These are phyloP conservation scores for Hortiboletus campestris DNA, from an alignment of 768 basidiomycete genomes.

Conservation along the genomic window DNA sequence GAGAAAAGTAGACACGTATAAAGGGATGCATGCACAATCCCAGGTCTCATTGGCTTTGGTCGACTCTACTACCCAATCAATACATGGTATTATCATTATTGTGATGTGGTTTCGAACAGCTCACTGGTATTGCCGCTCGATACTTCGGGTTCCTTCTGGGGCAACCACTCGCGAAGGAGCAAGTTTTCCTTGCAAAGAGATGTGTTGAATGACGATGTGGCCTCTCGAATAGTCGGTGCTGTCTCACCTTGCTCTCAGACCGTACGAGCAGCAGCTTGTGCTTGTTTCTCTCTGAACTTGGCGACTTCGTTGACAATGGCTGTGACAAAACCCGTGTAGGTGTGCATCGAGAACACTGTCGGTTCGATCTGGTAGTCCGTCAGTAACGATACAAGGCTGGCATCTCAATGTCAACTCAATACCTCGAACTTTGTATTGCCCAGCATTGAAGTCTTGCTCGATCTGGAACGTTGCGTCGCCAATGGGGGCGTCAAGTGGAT, in stretches of 20 bases:
- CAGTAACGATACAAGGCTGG: slow-evolving; percentile 3
- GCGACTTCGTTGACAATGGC: slow-evolving; percentile 42
- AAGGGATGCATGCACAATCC: slow-evolving; percentile 14
- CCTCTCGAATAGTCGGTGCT: background rate
- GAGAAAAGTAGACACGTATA: slow-evolving; percentile 45
- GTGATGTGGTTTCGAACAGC: background rate
- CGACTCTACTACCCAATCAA: slow-evolving; percentile 1
- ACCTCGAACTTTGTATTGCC: slow-evolving; percentile 54
- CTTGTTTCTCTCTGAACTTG: slow-evolving; percentile 30
- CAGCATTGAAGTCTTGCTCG: slow-evolving; percentile 51
- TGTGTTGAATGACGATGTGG: background rate
- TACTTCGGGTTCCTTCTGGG: too few relatives aligned
- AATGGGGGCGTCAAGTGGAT: background rate
- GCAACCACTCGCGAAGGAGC: too few relatives aligned
- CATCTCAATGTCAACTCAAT: background rate
- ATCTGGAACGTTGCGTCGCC: slow-evolving; percentile 31
- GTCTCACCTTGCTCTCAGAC: slow-evolving; percentile 43
- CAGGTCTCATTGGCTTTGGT: background rate
- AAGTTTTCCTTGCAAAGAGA: too few relatives aligned
- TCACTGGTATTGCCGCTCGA: slow-evolving; percentile 2
- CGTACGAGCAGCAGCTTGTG: slow-evolving; percentile 30
- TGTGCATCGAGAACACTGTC: slow-evolving; percentile 50
- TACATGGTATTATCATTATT: background rate
- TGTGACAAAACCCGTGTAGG: slow-evolving; percentile 43
- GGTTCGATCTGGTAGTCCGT: slow-evolving; percentile 42